Conservation (phyloP, 305 asterid species). For the Lippia alba region DNA sequence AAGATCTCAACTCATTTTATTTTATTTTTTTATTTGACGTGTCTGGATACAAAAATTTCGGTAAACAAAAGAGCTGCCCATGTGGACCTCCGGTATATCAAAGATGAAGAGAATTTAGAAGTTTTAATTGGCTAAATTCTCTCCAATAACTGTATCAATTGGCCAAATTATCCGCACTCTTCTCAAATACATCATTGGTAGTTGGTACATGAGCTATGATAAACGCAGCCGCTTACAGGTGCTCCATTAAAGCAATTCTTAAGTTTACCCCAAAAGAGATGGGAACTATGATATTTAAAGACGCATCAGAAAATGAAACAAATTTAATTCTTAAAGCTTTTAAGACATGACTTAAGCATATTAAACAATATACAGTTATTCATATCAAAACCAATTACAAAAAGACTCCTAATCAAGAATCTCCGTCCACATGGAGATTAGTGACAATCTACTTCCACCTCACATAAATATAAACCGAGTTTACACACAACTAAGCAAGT, state of each 20-base stretch:
- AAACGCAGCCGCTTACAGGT: not conserved
- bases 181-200: not conserved
- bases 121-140: too few relatives aligned
- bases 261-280: not conserved
- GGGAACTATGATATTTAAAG: not conserved
- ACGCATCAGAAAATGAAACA: too few relatives aligned
- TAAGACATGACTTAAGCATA: not conserved
- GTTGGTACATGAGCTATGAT: not conserved
- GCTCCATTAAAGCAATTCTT: not conserved
- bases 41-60: too few relatives aligned
- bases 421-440: not conserved
- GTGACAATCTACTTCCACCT: not conserved
- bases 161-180: too few relatives aligned
- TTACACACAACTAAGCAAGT: conserved; percentile 8
- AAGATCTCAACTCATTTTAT: too few relatives aligned
- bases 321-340: too few relatives aligned
- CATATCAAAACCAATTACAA: not conserved
- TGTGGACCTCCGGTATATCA: too few relatives aligned
- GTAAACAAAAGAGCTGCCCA: too few relatives aligned
- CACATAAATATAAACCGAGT: not conserved
- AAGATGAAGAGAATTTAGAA: not conserved
- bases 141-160: too few relatives aligned
- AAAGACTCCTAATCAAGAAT: not conserved
- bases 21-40: too few relatives aligned
- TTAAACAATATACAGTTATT: not conserved